Evolutionary conservation across 179 eudicot species (phyloP).

Genomic region (Pouteria campechiana): DNA sequence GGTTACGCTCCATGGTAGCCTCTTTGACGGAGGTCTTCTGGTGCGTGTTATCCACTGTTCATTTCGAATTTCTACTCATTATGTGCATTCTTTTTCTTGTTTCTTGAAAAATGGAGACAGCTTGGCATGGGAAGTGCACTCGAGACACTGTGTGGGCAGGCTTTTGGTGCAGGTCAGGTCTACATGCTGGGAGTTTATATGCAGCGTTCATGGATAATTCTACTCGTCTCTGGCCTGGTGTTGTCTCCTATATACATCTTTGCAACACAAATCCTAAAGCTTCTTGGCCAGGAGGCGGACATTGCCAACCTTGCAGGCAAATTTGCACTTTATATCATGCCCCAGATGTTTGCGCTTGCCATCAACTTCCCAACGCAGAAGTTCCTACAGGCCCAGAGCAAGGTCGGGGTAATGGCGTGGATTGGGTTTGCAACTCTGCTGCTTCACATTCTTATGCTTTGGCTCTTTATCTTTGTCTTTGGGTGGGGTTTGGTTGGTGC

Average conservation of each 20-base stretch:
- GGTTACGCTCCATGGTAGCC: no score
- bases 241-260: conserved; percentile 51
- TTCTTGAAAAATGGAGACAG: conserved; percentile 10
- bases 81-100: no score
- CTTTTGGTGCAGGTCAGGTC: conserved; percentile 61
- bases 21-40: no score
- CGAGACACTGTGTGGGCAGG: conserved; percentile 80
- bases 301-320: conserved; percentile 54
- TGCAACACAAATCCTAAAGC: conserved; percentile 40
- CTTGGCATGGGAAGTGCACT: conserved; percentile 86
- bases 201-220: conserved; percentile 67
- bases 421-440: conserved; percentile 35
- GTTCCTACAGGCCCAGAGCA: conserved; percentile 82
- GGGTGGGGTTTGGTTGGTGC: conserved; percentile 66
- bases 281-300: conserved; percentile 49
- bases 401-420: conserved; percentile 46
- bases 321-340: conserved; percentile 31
- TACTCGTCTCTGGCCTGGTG: conserved; percentile 19
- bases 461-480: conserved; percentile 40
- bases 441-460: conserved; percentile 32
- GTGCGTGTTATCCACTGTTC: no score
- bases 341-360: conserved; percentile 52
- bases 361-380: conserved; percentile 62
- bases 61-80: no score
- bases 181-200: conserved; percentile 55